Evolutionary conservation across 2,329 filamentous ascomycete genomes (phyloP).

Genomic region (Colletotrichum tropicale): DNA sequence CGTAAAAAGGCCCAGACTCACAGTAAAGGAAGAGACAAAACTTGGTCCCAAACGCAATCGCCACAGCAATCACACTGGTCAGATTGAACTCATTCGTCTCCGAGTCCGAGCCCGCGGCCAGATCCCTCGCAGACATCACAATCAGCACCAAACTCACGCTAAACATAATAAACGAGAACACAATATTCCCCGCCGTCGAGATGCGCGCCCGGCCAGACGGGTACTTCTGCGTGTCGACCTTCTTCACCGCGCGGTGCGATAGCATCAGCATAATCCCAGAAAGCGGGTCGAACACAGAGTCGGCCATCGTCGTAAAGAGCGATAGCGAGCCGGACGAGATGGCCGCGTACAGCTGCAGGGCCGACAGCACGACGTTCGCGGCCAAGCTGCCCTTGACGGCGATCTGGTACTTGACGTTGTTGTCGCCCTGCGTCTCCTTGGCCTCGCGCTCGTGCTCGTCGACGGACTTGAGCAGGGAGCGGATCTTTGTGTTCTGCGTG

Average conservation of each 20-base stretch:
- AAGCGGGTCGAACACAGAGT: constrained; percentile 90
- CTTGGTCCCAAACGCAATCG: constrained; percentile 85
- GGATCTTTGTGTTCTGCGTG: constrained; percentile 90
- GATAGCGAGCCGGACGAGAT: constrained; percentile 88
- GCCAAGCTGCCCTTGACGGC: constrained; percentile 71
- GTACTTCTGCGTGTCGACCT: constrained; percentile 84
- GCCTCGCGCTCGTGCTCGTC: constrained; percentile 88
- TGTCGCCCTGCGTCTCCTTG: constrained; percentile 78
- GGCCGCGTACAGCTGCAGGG: constrained; percentile 88
- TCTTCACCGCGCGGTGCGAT: constrained; percentile 84
- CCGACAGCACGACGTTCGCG: constrained; percentile 80
- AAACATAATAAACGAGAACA: constrained; percentile 96
- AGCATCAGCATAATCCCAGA: constrained; percentile 88
- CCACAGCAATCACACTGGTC: constrained; percentile 84
- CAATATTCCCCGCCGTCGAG: constrained; percentile 94
- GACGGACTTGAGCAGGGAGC: constrained; percentile 88
- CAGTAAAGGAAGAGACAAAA: constrained; percentile 87
- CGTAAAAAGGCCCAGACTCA: background rate
- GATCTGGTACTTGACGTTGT: constrained; percentile 77
- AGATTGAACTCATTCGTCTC: constrained; percentile 74
- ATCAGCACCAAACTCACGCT: constrained; percentile 83
- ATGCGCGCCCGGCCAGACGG: constrained; percentile 92
- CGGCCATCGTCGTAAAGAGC: constrained; percentile 96
- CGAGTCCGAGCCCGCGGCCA: constrained; percentile 54
- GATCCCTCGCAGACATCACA: constrained; percentile 79